Percentiles rank a stretch among this genome's conserved stretches.
Evolutionary conservation across 805 yeast species (phyloP).

Genomic region (Ogataea allantospora): DNA sequence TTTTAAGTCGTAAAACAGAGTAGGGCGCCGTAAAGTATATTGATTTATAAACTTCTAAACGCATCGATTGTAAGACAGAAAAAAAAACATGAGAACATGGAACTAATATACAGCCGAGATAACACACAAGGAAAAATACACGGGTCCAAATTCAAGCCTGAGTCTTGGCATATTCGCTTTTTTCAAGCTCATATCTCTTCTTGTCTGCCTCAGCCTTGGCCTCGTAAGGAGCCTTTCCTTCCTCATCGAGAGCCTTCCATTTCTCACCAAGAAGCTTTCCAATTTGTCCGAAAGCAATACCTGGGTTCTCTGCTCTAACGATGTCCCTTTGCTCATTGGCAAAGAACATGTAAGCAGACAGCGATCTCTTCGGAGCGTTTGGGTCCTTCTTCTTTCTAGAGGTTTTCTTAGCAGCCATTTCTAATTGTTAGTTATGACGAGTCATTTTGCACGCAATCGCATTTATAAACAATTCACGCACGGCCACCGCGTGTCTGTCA

Average conservation of each 20-base stretch:
- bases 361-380: constrained; percentile 98
- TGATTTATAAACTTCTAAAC: constrained; percentile 5
- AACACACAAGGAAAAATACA: constrained; percentile 4
- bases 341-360: constrained; percentile 98
- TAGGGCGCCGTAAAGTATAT: constrained; percentile 5
- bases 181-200: constrained; percentile 95
- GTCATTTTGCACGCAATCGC: constrained; percentile 7
- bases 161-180: constrained; percentile 69
- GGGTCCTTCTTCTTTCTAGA: constrained; percentile 62
- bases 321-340: constrained; percentile 97
- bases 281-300: constrained; percentile 91
- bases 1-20: constrained; percentile 30
- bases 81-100: not conserved
- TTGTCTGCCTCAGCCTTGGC: constrained; percentile 93
- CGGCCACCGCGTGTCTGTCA: constrained; percentile 18
- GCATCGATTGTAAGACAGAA: constrained; percentile 8
- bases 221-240: constrained; percentile 87
- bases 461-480: constrained; percentile 1
- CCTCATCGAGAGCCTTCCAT: constrained; percentile 88
- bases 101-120: constrained; percentile 22
- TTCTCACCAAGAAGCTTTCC: constrained; percentile 93
- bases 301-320: constrained; percentile 95
- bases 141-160: constrained; percentile 16
- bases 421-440: constrained; percentile 8
- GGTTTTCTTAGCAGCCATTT: constrained; percentile 34